phyloP scores from a whole-genome alignment of 441 rosid genomes.

The Erodium trifolium region DNA sequence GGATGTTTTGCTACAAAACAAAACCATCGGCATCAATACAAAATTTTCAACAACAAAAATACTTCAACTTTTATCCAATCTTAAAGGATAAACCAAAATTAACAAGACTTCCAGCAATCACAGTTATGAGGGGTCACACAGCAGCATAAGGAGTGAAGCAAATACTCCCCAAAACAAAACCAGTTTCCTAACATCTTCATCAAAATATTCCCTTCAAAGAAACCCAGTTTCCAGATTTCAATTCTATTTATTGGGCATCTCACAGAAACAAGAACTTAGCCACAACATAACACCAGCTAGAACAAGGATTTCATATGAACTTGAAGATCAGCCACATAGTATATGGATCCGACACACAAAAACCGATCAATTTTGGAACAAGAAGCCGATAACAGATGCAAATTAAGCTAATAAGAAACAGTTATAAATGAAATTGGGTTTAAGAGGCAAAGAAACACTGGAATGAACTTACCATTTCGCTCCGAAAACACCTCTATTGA shows the following conservation, averaged over 20 bases:
- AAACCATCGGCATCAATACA: constrained; percentile 12
- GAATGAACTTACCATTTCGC: constrained; percentile 49
- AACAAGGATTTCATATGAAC: not conserved
- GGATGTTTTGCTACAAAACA: constrained; percentile 63
- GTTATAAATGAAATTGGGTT: not conserved
- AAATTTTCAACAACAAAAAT: not conserved
- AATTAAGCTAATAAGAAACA: not conserved
- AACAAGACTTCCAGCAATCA: too few species aligned
- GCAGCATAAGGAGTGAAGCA: not conserved
- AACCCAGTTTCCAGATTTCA: constrained; percentile 17
- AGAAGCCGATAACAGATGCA: not conserved
- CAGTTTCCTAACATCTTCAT: not conserved
- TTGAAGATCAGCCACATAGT: not conserved
- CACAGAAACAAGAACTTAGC: not conserved
- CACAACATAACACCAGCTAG: not conserved
- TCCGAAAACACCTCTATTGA: constrained; percentile 87
- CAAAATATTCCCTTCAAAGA: constrained; percentile 10
- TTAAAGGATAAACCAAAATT: not conserved
- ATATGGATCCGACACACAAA: not conserved
- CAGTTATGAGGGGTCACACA: too few species aligned
- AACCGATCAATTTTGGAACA: constrained; percentile 1
- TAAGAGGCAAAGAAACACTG: not conserved
- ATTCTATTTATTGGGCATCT: not conserved
- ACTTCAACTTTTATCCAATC: not conserved
- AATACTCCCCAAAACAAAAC: not conserved